A percentile compares a stretch with the other conserved stretches of the same genome.
Evolutionary conservation across 371 early-diverging fungal genomes (phyloP).

Genomic region (Mucor saturninus): DNA sequence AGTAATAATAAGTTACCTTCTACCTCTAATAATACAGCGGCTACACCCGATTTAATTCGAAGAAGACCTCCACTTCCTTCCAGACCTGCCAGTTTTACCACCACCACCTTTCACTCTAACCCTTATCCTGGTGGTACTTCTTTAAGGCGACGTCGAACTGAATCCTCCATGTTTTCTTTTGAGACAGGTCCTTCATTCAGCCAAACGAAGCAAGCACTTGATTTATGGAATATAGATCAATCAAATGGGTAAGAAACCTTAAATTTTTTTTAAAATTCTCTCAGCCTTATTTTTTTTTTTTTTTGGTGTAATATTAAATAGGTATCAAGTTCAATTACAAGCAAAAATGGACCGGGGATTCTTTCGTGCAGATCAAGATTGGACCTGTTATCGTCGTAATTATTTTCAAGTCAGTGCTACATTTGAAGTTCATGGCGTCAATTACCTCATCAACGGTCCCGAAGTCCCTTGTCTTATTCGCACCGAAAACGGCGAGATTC

Average conservation of each 20-base stretch:
- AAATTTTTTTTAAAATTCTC: neutral
- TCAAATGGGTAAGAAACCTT: conserved; percentile 39
- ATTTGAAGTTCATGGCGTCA: conserved; percentile 59
- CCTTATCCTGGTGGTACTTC: conserved; percentile 42
- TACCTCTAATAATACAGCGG: neutral
- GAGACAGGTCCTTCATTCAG: conserved; percentile 54
- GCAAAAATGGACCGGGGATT: conserved; percentile 82
- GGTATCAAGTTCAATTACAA: conserved; percentile 55
- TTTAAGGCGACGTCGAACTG: conserved; percentile 48
- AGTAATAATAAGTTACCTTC: conserved; percentile 6
- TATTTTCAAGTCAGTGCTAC: conserved; percentile 86
- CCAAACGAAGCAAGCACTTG: conserved; percentile 43
- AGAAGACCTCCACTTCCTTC: conserved; percentile 46
- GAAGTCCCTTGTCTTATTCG: conserved; percentile 63
- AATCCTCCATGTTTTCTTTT: conserved; percentile 52
- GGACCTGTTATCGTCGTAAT: conserved; percentile 93
- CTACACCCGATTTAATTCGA: conserved; percentile 36
- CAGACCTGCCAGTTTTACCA: conserved; percentile 48
- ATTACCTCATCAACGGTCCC: conserved; percentile 40
- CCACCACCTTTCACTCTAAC: conserved; percentile 49
- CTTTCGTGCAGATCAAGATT: conserved; percentile 76
- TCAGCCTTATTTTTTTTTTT: neutral
- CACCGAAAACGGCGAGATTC: conserved; percentile 39
- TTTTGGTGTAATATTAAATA: conserved; percentile 18
- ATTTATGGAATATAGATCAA: conserved; percentile 51